These are phyloP conservation scores for Scutellaria baicalensis DNA, from an alignment of 257 asterid species.

Conservation along the genomic window DNA sequence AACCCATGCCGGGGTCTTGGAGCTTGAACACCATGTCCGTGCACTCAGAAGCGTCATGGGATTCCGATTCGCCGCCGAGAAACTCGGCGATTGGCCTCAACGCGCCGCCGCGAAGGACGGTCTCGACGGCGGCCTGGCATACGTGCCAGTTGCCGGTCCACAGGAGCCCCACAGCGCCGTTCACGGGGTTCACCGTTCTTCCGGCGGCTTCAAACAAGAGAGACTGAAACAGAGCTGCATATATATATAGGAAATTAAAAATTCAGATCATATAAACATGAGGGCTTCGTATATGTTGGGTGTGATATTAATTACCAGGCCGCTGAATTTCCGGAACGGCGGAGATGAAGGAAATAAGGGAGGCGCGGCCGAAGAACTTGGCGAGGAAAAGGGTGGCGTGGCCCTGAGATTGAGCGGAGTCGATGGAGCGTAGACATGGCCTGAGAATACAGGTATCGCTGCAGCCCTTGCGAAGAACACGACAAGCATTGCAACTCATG, in stretches of 20 bases:
- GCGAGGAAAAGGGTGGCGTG: constrained; percentile 61
- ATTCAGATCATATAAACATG: too few species aligned
- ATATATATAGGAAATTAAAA: neutral
- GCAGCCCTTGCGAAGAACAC: constrained; percentile 68
- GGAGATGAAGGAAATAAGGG: constrained; percentile 56
- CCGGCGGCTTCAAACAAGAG: constrained; percentile 55
- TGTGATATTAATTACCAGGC: constrained; percentile 24
- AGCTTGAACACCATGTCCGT: constrained; percentile 29
- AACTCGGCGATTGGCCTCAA: constrained; percentile 37
- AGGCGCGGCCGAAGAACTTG: constrained; percentile 71
- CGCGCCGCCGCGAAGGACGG: constrained; percentile 48
- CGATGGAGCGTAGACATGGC: constrained; percentile 51
- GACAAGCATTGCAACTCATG: constrained; percentile 73
- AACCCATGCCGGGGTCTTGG: neutral
- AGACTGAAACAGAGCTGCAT: constrained; percentile 49
- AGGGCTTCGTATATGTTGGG: too few species aligned
- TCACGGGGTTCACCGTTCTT: constrained; percentile 53
- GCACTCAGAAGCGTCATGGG: constrained; percentile 49
- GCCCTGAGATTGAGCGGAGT: constrained; percentile 45
- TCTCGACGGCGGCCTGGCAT: constrained; percentile 61
- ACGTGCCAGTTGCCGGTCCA: constrained; percentile 55
- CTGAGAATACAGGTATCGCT: constrained; percentile 40
- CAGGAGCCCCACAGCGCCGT: constrained; percentile 52
- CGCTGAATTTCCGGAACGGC: constrained; percentile 42
- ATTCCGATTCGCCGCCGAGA: constrained; percentile 27